These are phyloP conservation scores for Heteromeles arbutifolia DNA, from an alignment of 306 rosid genomes.

Conservation along the genomic window DNA sequence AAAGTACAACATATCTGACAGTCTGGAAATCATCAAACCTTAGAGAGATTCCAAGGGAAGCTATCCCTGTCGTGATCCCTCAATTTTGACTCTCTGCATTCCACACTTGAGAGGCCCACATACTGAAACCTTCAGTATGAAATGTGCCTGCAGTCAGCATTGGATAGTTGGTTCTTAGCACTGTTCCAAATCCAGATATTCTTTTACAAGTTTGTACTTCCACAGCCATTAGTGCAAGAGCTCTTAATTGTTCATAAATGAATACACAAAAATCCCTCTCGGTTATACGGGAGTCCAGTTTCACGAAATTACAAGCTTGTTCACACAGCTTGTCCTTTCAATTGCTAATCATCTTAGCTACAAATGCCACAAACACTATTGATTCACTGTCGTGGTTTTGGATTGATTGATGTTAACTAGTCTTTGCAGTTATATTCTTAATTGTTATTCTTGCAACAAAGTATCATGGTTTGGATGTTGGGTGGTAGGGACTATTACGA, in stretches of 20 bases:
- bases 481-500: conserved; percentile 65
- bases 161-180: background rate
- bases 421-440: background rate
- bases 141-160: background rate
- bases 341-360: background rate
- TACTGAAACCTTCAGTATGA: background rate
- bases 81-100: background rate
- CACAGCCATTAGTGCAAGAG: background rate
- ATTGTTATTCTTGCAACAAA: conserved; percentile 1
- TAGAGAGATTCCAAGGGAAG: background rate
- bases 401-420: background rate
- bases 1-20: too few species aligned
- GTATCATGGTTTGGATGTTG: conserved; percentile 15
- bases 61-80: background rate
- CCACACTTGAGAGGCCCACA: background rate
- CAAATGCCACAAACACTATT: background rate
- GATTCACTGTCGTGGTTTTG: background rate
- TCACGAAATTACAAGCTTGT: background rate
- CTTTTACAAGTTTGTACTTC: background rate
- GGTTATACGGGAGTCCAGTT: background rate
- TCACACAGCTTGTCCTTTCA: background rate
- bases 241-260: background rate
- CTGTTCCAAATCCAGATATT: background rate
- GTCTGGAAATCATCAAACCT: background rate
- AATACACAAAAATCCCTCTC: background rate